Conservation (phyloP, 345 rosid genomes). For the Murraya paniculata region DNA sequence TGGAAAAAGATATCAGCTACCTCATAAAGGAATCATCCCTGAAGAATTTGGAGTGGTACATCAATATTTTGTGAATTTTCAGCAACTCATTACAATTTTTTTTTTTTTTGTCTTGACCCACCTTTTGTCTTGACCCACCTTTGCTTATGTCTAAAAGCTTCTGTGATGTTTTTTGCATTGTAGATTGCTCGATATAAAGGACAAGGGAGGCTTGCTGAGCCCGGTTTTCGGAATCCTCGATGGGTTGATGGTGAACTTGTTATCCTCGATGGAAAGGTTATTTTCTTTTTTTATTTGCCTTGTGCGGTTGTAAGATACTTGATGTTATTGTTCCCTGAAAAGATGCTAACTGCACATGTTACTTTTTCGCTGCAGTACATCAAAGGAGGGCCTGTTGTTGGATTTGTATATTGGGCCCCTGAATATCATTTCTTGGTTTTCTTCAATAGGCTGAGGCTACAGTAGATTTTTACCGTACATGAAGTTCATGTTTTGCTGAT, state of each 20-base stretch:
- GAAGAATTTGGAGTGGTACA: constrained; percentile 97
- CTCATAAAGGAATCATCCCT: constrained; percentile 90
- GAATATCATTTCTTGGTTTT: constrained; percentile 93
- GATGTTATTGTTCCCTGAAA: background rate
- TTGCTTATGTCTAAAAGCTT: constrained; percentile 5
- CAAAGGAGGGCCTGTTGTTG: constrained; percentile 94
- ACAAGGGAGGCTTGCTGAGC: constrained; percentile 93
- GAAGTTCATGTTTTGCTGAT: constrained; percentile 17
- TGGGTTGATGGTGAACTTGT: constrained; percentile 99
- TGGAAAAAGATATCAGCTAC: constrained; percentile 87
- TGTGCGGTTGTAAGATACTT: background rate
- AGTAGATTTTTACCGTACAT: constrained; percentile 41
- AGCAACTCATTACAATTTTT: background rate
- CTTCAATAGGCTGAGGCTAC: constrained; percentile 78
- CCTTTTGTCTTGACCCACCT: background rate
- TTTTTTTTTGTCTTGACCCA: background rate
- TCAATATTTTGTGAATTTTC: constrained; percentile 4
- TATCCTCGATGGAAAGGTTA: constrained; percentile 92
- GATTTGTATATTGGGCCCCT: constrained; percentile 95
- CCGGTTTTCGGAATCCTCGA: constrained; percentile 78
- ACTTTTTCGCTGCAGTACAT: constrained; percentile 55
- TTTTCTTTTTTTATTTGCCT: background rate
- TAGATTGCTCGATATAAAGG: constrained; percentile 95
- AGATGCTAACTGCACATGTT: constrained; percentile 13
- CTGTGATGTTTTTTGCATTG: constrained; percentile 10